These are phyloP conservation scores for Oryza longistaminata DNA, from an alignment of 176 grass and related monocot species.

Conservation along the genomic window DNA sequence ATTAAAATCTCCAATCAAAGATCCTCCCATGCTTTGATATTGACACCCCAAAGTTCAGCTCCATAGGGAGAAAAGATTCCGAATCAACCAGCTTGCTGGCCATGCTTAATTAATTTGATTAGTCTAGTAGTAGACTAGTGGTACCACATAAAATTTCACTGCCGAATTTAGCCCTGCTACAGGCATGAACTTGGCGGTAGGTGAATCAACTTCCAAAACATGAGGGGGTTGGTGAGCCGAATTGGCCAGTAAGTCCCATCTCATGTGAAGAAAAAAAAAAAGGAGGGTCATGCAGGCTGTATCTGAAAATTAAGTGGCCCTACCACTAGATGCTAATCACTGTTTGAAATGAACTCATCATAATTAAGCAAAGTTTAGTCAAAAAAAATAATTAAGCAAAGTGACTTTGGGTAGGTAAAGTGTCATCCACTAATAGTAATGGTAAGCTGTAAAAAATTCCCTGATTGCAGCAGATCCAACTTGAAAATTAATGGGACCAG, in stretches of 20 bases:
- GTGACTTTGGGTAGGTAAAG: neutral
- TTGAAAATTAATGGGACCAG: neutral
- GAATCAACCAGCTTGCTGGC: neutral
- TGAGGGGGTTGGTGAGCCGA: constrained; percentile 7
- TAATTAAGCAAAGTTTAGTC: neutral
- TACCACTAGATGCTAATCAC: neutral
- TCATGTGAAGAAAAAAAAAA: constrained; percentile 3
- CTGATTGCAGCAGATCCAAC: neutral
- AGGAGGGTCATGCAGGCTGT: neutral
- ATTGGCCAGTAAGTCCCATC: neutral
- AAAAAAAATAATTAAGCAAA: neutral
- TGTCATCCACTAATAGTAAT: neutral
- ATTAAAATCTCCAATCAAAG: neutral
- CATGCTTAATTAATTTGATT: neutral
- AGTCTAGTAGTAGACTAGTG: neutral
- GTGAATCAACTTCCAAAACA: constrained; percentile 6
- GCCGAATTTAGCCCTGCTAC: constrained; percentile 2
- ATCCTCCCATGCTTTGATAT: neutral
- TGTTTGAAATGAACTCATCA: neutral
- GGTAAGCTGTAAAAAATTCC: neutral
- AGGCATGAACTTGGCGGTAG: neutral
- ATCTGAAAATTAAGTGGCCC: neutral
- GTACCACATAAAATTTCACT: neutral
- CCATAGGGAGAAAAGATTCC: constrained; percentile 6
- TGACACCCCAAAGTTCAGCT: neutral